A percentile compares a stretch with the other conserved stretches of the same genome.
phyloP scores from a whole-genome alignment of 768 basidiomycete species.

The Melanogaster broomeanus region DNA sequence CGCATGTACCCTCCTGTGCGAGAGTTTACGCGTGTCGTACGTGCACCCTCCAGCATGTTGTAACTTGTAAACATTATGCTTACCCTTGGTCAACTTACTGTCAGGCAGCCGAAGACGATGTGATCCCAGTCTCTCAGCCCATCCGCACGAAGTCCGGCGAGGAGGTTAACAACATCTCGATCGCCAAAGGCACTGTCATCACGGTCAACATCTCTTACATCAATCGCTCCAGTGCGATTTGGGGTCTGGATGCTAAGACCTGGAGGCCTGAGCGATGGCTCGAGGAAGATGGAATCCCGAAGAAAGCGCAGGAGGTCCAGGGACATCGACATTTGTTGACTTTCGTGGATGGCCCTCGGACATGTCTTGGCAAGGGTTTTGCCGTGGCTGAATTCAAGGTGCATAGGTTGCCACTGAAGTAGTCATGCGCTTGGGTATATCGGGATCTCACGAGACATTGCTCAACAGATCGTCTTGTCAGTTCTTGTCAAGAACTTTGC shows the following conservation, averaged over 20 bases:
- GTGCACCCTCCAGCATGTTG: not conserved
- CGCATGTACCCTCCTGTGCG: conserved; percentile 44
- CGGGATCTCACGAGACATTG: not conserved
- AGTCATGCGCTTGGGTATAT: conserved; percentile 2
- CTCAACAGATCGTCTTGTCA: conserved; percentile 40
- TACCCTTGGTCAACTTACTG: conserved; percentile 41
- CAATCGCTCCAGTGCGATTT: conserved; percentile 54
- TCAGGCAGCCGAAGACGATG: conserved; percentile 52
- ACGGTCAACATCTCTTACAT: conserved; percentile 44
- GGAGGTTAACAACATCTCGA: conserved; percentile 38
- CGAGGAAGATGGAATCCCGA: conserved; percentile 25
- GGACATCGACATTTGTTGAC: conserved; percentile 53
- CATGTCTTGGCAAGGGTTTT: conserved; percentile 50
- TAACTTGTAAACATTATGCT: not conserved
- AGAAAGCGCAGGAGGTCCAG: conserved; percentile 41
- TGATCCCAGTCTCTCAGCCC: conserved; percentile 57
- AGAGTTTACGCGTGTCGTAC: conserved; percentile 19
- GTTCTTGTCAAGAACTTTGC: conserved; percentile 39
- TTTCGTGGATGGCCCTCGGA: conserved; percentile 53
- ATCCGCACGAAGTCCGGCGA: conserved; percentile 45
- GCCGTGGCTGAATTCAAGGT: conserved; percentile 42
- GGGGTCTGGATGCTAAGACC: conserved; percentile 60
- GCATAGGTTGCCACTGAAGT: not conserved
- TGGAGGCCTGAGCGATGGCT: conserved; percentile 73
- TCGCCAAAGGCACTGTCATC: conserved; percentile 51